Evolutionary conservation across 805 yeast species (phyloP).

Genomic region (Sporopachydermia quercuum): DNA sequence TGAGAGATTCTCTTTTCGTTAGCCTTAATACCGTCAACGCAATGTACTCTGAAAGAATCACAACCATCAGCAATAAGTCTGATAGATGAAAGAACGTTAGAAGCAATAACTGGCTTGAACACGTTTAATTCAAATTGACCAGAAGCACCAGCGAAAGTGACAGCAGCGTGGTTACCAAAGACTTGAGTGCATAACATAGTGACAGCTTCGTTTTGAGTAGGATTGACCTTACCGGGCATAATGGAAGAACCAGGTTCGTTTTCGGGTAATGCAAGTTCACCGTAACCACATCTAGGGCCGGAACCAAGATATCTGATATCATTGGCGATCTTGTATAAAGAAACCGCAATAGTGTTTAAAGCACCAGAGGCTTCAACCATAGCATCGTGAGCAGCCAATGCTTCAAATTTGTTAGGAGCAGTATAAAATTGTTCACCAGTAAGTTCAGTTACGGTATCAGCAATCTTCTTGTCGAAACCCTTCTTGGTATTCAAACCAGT

Average conservation of each 20-base stretch:
- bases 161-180: slow-evolving; percentile 89
- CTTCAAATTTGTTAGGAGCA: slow-evolving; percentile 98
- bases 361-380: slow-evolving; percentile 97
- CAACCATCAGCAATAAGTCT: slow-evolving; percentile 83
- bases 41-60: slow-evolving; percentile 81
- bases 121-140: slow-evolving; percentile 98
- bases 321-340: slow-evolving; percentile 91
- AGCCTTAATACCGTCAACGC: slow-evolving; percentile 90
- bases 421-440: slow-evolving; percentile 84
- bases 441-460: slow-evolving; percentile 68
- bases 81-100: slow-evolving; percentile 77
- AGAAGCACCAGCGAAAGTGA: slow-evolving; percentile 95
- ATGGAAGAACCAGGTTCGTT: slow-evolving; percentile 98
- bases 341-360: slow-evolving; percentile 84
- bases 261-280: slow-evolving; percentile 89
- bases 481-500: slow-evolving; percentile 91
- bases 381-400: slow-evolving; percentile 97
- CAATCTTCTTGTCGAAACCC: slow-evolving; percentile 81
- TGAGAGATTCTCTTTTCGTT: slow-evolving; percentile 78
- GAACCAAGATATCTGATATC: slow-evolving; percentile 97
- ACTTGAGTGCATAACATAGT: slow-evolving; percentile 98
- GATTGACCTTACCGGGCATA: slow-evolving; percentile 99
- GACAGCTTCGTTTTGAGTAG: slow-evolving; percentile 97
- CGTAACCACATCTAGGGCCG: slow-evolving; percentile 99
- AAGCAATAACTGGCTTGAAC: slow-evolving; percentile 90